Evolutionary conservation across 129 eudicot species (phyloP).

Genomic region (Logfia minima): DNA sequence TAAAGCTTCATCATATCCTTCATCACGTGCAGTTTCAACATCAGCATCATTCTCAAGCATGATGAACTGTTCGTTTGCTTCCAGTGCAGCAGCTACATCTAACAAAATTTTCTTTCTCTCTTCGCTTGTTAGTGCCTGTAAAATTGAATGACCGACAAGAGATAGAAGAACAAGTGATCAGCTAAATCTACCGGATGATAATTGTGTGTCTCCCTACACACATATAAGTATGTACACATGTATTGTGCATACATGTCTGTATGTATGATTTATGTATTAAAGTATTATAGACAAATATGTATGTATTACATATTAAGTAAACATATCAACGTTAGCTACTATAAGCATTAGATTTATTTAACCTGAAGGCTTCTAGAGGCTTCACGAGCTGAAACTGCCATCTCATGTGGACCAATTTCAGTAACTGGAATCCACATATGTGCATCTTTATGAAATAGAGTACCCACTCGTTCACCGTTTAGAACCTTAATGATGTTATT

Average conservation of each 20-base stretch:
- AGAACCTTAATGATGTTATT: slow-evolving; percentile 70
- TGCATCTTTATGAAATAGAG: slow-evolving; percentile 83
- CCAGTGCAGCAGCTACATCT: slow-evolving; percentile 79
- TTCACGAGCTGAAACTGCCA: slow-evolving; percentile 87
- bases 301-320: background rate
- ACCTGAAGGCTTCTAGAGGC: slow-evolving; percentile 85
- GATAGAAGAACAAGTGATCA: background rate
- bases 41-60: slow-evolving; percentile 69
- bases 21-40: slow-evolving; percentile 59
- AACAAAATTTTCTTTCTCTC: slow-evolving; percentile 72
- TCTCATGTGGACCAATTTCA: slow-evolving; percentile 66
- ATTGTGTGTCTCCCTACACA: background rate
- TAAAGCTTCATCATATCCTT: slow-evolving; percentile 66
- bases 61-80: slow-evolving; percentile 54
- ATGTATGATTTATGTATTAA: background rate
- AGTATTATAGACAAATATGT: background rate
- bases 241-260: background rate
- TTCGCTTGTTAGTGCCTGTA: slow-evolving; percentile 57
- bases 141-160: background rate
- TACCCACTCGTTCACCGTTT: slow-evolving; percentile 72
- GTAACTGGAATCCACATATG: slow-evolving; percentile 52
- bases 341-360: slow-evolving; percentile 18
- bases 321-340: background rate
- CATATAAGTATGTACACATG: background rate
- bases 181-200: slow-evolving; percentile 5